Conservation (phyloP, 495 filamentous ascomycete species). For the Tuber microsphaerosporum region DNA sequence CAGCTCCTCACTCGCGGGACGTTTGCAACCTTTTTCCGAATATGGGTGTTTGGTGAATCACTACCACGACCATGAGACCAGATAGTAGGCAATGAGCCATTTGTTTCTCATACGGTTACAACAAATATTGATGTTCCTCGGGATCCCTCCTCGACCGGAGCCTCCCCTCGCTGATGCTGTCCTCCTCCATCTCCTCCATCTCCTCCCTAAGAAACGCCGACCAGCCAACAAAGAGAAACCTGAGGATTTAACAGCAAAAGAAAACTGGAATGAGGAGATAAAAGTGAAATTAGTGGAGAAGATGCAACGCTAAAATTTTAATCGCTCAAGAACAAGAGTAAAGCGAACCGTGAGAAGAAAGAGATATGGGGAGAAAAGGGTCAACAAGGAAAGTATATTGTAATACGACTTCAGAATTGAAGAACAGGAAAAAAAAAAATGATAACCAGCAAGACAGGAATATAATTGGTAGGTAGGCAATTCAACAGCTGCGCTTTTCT, state of each 20-base stretch:
- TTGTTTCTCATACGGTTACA: neutral
- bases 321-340: slow-evolving; percentile 29
- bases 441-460: neutral
- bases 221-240: slow-evolving; percentile 12
- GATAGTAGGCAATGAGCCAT: neutral
- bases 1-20: neutral
- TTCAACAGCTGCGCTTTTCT: slow-evolving; percentile 15
- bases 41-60: neutral
- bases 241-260: slow-evolving; percentile 15
- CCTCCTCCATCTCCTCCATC: neutral
- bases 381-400: neutral
- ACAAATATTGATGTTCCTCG: neutral
- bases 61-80: neutral
- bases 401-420: slow-evolving; percentile 9
- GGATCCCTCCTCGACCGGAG: slow-evolving; percentile 1
- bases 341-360: slow-evolving; percentile 14
- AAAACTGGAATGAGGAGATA: slow-evolving; percentile 12
- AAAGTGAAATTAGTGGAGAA: slow-evolving; percentile 6
- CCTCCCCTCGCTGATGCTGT: neutral
- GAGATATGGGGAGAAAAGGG: neutral
- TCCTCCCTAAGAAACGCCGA: slow-evolving; percentile 28
- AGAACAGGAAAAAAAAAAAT: slow-evolving; percentile 19
- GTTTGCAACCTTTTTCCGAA: neutral
- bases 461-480: slow-evolving; percentile 9
- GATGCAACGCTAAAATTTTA: slow-evolving; percentile 36